phyloP scores from a whole-genome alignment of 495 filamentous ascomycete species.

The Niebla homalea region DNA sequence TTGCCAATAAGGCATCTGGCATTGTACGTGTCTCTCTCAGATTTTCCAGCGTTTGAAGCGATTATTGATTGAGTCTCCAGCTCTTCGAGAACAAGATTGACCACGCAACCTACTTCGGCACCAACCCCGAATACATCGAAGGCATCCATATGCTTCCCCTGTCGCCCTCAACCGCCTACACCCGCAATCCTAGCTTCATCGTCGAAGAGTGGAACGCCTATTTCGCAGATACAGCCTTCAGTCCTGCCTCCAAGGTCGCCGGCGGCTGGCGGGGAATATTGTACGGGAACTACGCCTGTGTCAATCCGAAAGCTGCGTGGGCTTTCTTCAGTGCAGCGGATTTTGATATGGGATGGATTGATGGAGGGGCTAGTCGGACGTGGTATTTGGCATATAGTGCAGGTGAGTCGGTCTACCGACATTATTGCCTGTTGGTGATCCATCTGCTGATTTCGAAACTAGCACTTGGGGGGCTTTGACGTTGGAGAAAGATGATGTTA shows the following conservation, averaged over 20 bases:
- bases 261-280: conserved; percentile 82
- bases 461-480: too few relatives aligned
- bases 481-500: too few relatives aligned
- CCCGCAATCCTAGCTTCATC: conserved; percentile 57
- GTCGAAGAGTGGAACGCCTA: conserved; percentile 73
- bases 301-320: conserved; percentile 58
- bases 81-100: conserved; percentile 96
- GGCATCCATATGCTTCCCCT: conserved; percentile 96
- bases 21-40: conserved; percentile 38
- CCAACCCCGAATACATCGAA: conserved; percentile 69
- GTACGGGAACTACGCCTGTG: conserved; percentile 66
- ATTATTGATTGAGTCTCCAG: conserved; percentile 16
- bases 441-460: too few relatives aligned
- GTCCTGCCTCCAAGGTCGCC: conserved; percentile 41
- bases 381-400: conserved; percentile 84
- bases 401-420: conserved; percentile 25
- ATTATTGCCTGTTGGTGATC: neutral
- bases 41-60: neutral
- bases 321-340: conserved; percentile 53
- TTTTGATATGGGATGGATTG: conserved; percentile 63
- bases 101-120: conserved; percentile 88
- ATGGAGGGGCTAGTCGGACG: conserved; percentile 72
- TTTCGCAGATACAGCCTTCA: conserved; percentile 39
- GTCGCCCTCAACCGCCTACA: conserved; percentile 54
- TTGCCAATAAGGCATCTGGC: conserved; percentile 75